Evolutionary conservation across 805 yeast genomes (phyloP).

Genomic region (Hanseniaspora mollemarum): DNA sequence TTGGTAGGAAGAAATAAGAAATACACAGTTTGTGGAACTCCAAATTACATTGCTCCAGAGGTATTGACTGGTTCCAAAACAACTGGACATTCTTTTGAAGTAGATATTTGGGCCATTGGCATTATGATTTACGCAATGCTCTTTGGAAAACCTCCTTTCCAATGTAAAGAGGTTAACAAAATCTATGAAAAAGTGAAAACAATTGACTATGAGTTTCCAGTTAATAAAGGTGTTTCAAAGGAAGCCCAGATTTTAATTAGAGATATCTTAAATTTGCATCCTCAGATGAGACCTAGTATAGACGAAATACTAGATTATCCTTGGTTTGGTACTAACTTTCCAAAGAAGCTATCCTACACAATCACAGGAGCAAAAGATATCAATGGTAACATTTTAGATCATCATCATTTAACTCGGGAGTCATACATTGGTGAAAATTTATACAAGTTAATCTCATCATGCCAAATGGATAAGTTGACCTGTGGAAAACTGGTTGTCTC

Average conservation of each 20-base stretch:
- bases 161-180: conserved; percentile 82
- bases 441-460: background rate
- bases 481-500: background rate
- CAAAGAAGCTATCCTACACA: conserved; percentile 35
- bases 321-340: conserved; percentile 84
- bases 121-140: conserved; percentile 89
- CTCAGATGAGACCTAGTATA: conserved; percentile 67
- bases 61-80: conserved; percentile 70
- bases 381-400: conserved; percentile 49
- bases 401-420: conserved; percentile 32
- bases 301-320: conserved; percentile 68
- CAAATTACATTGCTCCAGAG: conserved; percentile 97
- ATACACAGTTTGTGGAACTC: conserved; percentile 95
- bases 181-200: conserved; percentile 85
- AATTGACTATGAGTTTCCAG: conserved; percentile 71
- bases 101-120: conserved; percentile 96
- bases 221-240: conserved; percentile 47
- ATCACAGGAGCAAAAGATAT: conserved; percentile 28
- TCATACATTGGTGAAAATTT: conserved; percentile 9
- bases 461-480: background rate
- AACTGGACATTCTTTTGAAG: conserved; percentile 86
- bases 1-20: conserved; percentile 73
- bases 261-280: conserved; percentile 66
- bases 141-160: conserved; percentile 95
- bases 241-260: conserved; percentile 65